phyloP scores from a whole-genome alignment of 2,329 filamentous ascomycete species.

The Calonectria henricotiae region DNA sequence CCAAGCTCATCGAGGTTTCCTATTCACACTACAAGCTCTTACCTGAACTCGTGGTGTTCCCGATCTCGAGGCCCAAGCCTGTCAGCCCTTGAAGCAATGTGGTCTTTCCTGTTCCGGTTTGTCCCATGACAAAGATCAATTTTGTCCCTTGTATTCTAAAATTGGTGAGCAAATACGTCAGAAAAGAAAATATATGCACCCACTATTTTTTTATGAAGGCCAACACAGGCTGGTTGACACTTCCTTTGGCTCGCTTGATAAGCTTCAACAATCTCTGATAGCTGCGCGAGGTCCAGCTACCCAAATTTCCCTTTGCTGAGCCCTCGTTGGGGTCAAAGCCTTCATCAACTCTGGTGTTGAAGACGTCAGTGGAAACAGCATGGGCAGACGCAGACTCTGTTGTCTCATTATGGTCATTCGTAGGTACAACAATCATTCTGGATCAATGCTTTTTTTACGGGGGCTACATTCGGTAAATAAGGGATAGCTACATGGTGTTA shows the following conservation, averaged over 20 bases:
- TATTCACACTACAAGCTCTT: background rate
- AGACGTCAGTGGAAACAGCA: too few species aligned
- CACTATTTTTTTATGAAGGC: background rate
- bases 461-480: too few species aligned
- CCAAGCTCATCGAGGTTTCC: too few species aligned
- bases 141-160: slow-evolving; percentile 2
- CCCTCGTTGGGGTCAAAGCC: background rate
- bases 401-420: background rate
- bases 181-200: background rate
- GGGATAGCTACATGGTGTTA: too few species aligned
- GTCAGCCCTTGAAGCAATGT: slow-evolving; percentile 5
- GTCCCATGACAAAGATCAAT: slow-evolving; percentile 16
- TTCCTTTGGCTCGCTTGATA: background rate
- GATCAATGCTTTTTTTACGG: background rate
- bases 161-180: background rate
- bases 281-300: background rate
- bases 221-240: background rate
- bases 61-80: background rate
- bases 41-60: slow-evolving; percentile 12
- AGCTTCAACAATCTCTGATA: background rate
- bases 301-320: background rate
- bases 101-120: slow-evolving; percentile 5
- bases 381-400: background rate
- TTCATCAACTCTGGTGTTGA: background rate
- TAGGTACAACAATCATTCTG: background rate